Percentiles rank a stretch among this genome's conserved stretches.
Conservation (phyloP, 139 green algal species). For the Gonium pectorale region DNA sequence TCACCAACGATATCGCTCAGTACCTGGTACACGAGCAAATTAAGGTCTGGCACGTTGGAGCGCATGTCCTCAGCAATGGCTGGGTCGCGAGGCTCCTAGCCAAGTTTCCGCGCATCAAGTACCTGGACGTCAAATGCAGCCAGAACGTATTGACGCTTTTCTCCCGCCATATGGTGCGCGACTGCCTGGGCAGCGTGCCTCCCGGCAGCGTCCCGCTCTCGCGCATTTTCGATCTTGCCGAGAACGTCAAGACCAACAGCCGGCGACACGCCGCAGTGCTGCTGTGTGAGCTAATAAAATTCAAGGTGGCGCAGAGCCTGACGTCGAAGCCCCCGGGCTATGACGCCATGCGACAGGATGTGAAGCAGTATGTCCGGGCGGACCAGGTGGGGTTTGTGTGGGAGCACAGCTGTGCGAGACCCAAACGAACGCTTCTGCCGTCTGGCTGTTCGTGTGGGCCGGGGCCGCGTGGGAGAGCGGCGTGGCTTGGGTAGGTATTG, state of each 20-base stretch:
- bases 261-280: conserved; percentile 39
- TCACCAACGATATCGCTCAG: conserved; percentile 38
- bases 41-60: background rate
- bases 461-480: too few species aligned
- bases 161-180: conserved; percentile 36
- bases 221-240: conserved; percentile 38
- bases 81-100: conserved; percentile 30
- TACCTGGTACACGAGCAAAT: conserved; percentile 16
- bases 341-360: conserved; percentile 28
- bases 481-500: too few species aligned
- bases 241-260: conserved; percentile 43
- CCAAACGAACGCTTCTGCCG: too few species aligned
- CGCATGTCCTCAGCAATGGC: conserved; percentile 4
- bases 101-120: conserved; percentile 38
- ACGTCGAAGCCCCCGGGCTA: conserved; percentile 42
- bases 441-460: too few species aligned
- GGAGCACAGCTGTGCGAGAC: too few species aligned
- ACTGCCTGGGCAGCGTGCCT: conserved; percentile 32
- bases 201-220: conserved; percentile 9
- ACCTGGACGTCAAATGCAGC: conserved; percentile 44
- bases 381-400: conserved; percentile 37
- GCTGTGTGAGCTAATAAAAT: conserved; percentile 42
- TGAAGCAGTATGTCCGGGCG: conserved; percentile 42
- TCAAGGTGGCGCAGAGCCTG: conserved; percentile 40
- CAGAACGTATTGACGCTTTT: conserved; percentile 24